Conservation (phyloP, 2,329 filamentous ascomycete species). For the Epichloe uncinata region DNA sequence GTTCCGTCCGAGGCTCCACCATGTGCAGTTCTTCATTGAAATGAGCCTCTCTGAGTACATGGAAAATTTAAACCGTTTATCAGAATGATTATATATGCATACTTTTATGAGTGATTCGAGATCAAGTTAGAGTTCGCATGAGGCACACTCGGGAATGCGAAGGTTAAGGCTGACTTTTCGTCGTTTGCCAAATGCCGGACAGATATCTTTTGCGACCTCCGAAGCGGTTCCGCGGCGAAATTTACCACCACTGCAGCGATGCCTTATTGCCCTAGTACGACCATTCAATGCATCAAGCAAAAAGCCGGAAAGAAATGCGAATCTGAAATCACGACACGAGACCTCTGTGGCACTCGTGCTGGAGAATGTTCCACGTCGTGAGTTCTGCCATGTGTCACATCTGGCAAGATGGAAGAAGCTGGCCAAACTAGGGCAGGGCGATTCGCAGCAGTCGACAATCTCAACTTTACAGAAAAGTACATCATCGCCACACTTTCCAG, state of each 20-base stretch:
- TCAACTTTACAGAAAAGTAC: not conserved
- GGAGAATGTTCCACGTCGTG: not conserved
- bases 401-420: conserved; percentile 10
- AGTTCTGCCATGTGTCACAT: not conserved
- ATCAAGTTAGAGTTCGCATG: conserved; percentile 7
- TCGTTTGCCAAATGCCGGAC: conserved; percentile 5
- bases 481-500: not conserved
- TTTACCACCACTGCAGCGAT: conserved; percentile 2
- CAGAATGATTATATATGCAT: not conserved
- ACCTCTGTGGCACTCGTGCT: not conserved
- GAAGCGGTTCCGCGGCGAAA: not conserved
- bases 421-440: conserved; percentile 9
- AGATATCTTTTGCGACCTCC: not conserved
- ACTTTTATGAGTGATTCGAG: not conserved
- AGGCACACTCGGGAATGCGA: conserved; percentile 17
- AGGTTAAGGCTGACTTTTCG: conserved; percentile 11
- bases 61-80: not conserved
- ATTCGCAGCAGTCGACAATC: not conserved
- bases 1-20: not conserved
- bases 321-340: not conserved
- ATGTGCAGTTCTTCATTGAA: not conserved
- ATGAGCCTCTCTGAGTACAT: not conserved
- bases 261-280: conserved; percentile 9
- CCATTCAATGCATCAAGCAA: conserved; percentile 3
- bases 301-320: not conserved